Evolutionary conservation across 257 asterid genomes (phyloP), one percentile per base, ranked within the genome.

Genomic region (Cordia subcordata): DNA sequence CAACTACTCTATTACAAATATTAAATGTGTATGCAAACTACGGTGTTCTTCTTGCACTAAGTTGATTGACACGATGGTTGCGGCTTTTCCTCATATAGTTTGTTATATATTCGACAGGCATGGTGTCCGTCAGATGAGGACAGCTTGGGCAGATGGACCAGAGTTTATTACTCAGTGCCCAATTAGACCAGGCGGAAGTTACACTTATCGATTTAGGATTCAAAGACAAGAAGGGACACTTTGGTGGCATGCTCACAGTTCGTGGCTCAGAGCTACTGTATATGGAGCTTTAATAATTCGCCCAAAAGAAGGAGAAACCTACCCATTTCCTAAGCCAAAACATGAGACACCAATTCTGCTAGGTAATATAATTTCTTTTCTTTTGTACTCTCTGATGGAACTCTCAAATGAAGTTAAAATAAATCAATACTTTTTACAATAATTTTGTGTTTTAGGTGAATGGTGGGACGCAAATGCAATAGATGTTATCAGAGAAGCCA

Each of bases 231-330:
- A n/a, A n/a, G n/a, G n/a, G n/a, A n/a, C n/a, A n/a, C n/a, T n/a
- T n/a, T n/a, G n/a, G n/a, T n/a, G n/a, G n/a, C n/a, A n/a, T n/a
- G n/a, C n/a, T n/a, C n/a, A n/a, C n/a, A n/a, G n/a, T n/a, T 47
- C 51, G 49, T 71, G 76, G 76, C 72, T 71, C 16, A 65, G 76
- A 44, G 76, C 72, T 22, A 65, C 72, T 11, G 72, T 72, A 44
- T 76, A 86, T 19, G 95, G 95, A 11, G 87, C 88, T 33, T 38
- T 86, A 1, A 67, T 84, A 49, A 84, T 86, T 21, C 81, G 74
- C 11, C 93, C 93, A 0, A 78, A 72, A 62, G 35, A 61, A 38
- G 69, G 78, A 58, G 82, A 61, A 0, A 44, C 81, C 1, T 83
- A 74, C 19, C 95, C 90, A 0, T 83, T 86, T 16, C 49, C 65